Conservation (phyloP, 805 yeast genomes). For the Saccharomycopsis oosterbeekiorum region DNA sequence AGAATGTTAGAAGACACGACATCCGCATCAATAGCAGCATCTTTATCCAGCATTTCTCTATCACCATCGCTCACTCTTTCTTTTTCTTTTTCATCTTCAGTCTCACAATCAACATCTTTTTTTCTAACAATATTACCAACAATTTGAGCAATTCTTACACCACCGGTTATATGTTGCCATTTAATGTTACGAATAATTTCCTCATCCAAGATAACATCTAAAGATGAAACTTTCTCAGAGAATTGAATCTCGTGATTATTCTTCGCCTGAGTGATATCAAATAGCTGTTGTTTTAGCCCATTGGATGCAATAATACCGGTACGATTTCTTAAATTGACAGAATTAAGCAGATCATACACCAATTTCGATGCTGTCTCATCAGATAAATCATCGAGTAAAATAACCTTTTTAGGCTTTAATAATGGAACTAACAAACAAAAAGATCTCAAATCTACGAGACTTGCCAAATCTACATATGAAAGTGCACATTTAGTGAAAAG, state of each 20-base stretch:
- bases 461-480: constrained; percentile 71
- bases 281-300: constrained; percentile 8
- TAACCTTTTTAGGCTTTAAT: constrained; percentile 65
- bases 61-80: constrained; percentile 18
- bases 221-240: constrained; percentile 44
- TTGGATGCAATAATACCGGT: constrained; percentile 18
- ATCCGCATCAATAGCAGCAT: constrained; percentile 3
- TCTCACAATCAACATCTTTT: constrained; percentile 17
- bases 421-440: constrained; percentile 66
- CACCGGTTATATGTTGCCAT: constrained; percentile 83
- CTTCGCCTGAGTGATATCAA: constrained; percentile 26
- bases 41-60: constrained; percentile 15
- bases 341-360: constrained; percentile 20
- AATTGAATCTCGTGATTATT: constrained; percentile 37
- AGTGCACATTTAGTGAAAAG: constrained; percentile 58
- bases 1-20: background rate
- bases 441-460: constrained; percentile 78
- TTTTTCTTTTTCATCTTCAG: constrained; percentile 13
- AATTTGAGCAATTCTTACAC: constrained; percentile 74
- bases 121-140: constrained; percentile 42
- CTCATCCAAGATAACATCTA: constrained; percentile 62
- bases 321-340: constrained; percentile 21
- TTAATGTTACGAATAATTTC: constrained; percentile 46
- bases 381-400: constrained; percentile 43
- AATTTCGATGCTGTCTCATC: constrained; percentile 15